Percentiles rank a stretch among this genome's conserved stretches.
Conservation (phyloP, 2,329 filamentous ascomycete species). For the Fusarium acutatum region DNA sequence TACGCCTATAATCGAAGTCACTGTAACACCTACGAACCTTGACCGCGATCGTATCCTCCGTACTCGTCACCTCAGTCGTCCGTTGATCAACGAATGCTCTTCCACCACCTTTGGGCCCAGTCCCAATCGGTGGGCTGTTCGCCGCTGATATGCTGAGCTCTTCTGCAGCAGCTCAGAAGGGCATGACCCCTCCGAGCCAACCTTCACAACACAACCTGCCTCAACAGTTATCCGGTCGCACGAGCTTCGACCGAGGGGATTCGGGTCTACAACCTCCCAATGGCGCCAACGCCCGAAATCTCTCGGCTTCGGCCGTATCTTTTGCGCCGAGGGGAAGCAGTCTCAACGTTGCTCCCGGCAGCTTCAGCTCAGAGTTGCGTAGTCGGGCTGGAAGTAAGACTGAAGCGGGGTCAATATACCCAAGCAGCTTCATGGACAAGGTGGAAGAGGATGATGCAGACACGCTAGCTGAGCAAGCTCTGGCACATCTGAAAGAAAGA, state of each 20-base stretch:
- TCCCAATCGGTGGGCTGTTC: slow-evolving; percentile 50
- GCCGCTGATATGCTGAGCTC: slow-evolving; percentile 46
- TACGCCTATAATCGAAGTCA: slow-evolving; percentile 2
- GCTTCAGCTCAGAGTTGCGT: slow-evolving; percentile 88
- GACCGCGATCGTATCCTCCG: slow-evolving; percentile 26
- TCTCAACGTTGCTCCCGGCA: slow-evolving; percentile 77
- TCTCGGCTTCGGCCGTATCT: slow-evolving; percentile 64
- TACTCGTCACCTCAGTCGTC: slow-evolving; percentile 13
- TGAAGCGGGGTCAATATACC: slow-evolving; percentile 48
- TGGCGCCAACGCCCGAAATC: slow-evolving; percentile 54
- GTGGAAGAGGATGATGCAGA: slow-evolving; percentile 69
- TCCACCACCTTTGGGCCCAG: slow-evolving; percentile 48
- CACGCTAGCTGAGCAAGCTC: slow-evolving; percentile 72
- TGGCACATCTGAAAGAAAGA: slow-evolving; percentile 80
- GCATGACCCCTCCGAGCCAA: slow-evolving; percentile 45
- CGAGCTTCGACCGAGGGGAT: slow-evolving; percentile 63
- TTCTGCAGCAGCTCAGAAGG: slow-evolving; percentile 45
- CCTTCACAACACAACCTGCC: slow-evolving; percentile 50
- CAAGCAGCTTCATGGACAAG: slow-evolving; percentile 60
- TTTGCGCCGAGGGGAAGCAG: slow-evolving; percentile 74
- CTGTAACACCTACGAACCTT: slow-evolving; percentile 5
- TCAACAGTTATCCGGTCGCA: slow-evolving; percentile 39
- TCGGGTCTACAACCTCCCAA: slow-evolving; percentile 59
- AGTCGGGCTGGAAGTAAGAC: slow-evolving; percentile 57
- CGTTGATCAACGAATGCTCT: slow-evolving; percentile 49